Evolutionary conservation across 2,329 filamentous ascomycete genomes (phyloP).

Genomic region (Pseudogymnoascus sp.): DNA sequence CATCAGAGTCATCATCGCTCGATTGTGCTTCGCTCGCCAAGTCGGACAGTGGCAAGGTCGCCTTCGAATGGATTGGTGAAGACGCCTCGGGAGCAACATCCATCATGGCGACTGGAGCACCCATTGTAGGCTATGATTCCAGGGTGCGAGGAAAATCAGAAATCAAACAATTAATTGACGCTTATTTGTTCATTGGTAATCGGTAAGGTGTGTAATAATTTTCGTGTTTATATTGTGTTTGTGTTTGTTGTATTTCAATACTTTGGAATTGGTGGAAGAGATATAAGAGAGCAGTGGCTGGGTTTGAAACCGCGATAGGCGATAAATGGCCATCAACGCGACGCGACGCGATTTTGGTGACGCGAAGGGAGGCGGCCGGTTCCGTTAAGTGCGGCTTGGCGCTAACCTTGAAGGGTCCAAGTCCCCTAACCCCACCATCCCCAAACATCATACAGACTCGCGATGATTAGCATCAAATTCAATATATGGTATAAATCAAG

Average conservation of each 20-base stretch:
- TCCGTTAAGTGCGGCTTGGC: conserved; percentile 7
- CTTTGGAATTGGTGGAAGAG: neutral
- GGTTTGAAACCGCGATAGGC: neutral
- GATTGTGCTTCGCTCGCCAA: neutral
- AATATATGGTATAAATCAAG: neutral
- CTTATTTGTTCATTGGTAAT: neutral
- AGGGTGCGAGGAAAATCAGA: neutral
- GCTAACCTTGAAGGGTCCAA: conserved; percentile 6
- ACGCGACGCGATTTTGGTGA: conserved; percentile 1
- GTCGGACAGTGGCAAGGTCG: neutral
- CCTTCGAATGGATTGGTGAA: neutral
- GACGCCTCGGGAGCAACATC: neutral
- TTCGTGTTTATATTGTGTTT: neutral
- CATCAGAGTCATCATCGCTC: neutral
- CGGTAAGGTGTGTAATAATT: neutral
- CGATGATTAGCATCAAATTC: neutral
- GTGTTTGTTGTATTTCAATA: neutral
- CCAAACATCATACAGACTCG: neutral
- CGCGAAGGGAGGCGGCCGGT: conserved; percentile 1
- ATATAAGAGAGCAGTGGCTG: conserved; percentile 4
- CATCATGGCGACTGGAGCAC: neutral
- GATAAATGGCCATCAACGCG: neutral
- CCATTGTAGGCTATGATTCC: neutral
- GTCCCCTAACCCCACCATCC: neutral
- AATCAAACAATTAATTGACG: neutral